phyloP scores from a whole-genome alignment of 768 basidiomycete genomes.

The Rhizopogon vesiculosus region DNA sequence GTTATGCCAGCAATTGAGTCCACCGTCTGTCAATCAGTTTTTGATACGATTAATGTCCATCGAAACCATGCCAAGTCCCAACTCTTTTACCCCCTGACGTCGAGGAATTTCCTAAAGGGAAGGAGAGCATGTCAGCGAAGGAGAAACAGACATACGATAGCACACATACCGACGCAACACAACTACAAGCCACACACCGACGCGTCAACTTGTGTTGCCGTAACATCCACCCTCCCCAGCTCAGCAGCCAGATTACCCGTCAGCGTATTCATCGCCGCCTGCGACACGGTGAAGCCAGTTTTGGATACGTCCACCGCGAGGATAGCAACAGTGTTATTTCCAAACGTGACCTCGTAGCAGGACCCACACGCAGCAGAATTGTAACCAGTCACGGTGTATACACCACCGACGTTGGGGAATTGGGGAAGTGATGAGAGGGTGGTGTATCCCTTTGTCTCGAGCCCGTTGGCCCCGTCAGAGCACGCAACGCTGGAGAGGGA shows the following conservation, averaged over 20 bases:
- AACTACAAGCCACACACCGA: slow-evolving; percentile 2
- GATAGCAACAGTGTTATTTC: slow-evolving; percentile 37
- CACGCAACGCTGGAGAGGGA: slow-evolving; percentile 30
- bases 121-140: neutral
- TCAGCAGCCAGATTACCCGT: slow-evolving; percentile 8
- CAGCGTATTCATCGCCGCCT: slow-evolving; percentile 22
- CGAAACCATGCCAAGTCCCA: neutral
- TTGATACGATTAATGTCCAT: neutral
- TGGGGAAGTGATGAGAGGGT: slow-evolving; percentile 33
- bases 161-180: neutral
- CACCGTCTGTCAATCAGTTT: neutral
- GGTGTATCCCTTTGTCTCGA: slow-evolving; percentile 27
- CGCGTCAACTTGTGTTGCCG: neutral
- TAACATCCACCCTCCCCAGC: slow-evolving; percentile 17
- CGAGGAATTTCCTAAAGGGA: neutral
- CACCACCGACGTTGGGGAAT: slow-evolving; percentile 34
- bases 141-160: too few species aligned
- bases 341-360: slow-evolving; percentile 27
- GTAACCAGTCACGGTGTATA: slow-evolving; percentile 15
- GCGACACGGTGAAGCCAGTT: slow-evolving; percentile 33
- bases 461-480: slow-evolving; percentile 34
- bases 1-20: neutral
- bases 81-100: neutral
- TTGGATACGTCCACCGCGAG: slow-evolving; percentile 50
- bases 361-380: slow-evolving; percentile 22